Base-by-base conservation (phyloP, 2,329 filamentous ascomycete species). In the Aciculosporium take region DNA sequence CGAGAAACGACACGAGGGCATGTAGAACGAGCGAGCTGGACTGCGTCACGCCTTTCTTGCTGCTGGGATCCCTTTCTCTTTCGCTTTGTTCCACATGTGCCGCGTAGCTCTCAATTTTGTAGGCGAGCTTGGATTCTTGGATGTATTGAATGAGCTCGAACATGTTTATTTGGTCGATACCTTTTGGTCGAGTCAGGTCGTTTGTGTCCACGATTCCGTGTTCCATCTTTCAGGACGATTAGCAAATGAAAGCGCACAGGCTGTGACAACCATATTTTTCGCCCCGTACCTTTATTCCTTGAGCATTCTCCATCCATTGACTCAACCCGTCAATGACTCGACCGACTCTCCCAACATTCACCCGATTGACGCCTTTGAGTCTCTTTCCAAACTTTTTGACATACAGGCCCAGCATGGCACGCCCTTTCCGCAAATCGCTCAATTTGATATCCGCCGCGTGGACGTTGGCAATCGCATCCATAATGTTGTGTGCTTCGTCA, bases 401-500 rank as follows among this genome's bases (percentile, higher is more conserved):
- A 52, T 98, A 98, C 0, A 79, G 68, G 0, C 79, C 81, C 1
- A 98, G 68, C 61, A 94, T 87, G 37, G 71, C 70, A 40, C 84
- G 74, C 3, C 82, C 84, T 44, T 73, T 71, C 38, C 75, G 75
- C 15, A 96, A 65, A 47, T 95, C 87, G 21, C 66, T 65, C 4
- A 94, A 65, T 2, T 75, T 76, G 17, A 96, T 71, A 28, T 83
- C 76, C 0, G 85, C 76, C 0, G 88, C 88, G 56, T 95, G 79
- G 27, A 94, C 91, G 35, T 79, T 81, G 13, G 85, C 76, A 35
- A 98, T 85, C 0, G 89, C 87, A 57, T 95, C 88, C 81, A 95
- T 94, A 40, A 98, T 74, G 55, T 98, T 98, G 57, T 98, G 91
- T 0, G 91, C 91, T 65, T 98, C 91, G 51, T 98, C 91, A 37